A percentile compares a stretch with the other conserved stretches of the same genome.
These are phyloP conservation scores for Polygonum maritimum DNA, from an alignment of 148 eudicot genomes.

Conservation along the genomic window DNA sequence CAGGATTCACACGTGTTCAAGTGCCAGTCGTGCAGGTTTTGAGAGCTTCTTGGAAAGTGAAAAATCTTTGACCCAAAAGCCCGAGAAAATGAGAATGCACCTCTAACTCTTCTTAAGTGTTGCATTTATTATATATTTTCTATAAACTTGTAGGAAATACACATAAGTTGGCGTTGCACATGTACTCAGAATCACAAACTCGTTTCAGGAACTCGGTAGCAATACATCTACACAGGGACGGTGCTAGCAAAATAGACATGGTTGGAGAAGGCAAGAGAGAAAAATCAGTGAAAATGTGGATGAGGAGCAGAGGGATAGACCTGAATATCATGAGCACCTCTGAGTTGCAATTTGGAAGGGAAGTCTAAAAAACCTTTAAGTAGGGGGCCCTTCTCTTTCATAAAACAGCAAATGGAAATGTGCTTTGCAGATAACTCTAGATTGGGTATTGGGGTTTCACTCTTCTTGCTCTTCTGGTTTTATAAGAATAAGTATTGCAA, in stretches of 20 bases:
- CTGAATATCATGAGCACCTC: constrained; percentile 32
- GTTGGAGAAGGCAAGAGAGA: constrained; percentile 2
- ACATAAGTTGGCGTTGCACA: neutral
- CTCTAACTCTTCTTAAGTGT: neutral
- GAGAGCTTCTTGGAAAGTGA: neutral
- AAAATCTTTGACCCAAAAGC: neutral
- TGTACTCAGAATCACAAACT: neutral
- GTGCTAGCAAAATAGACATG: neutral
- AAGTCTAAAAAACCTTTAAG: constrained; percentile 23
- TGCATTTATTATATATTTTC: neutral
- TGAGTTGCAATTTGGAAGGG: constrained; percentile 30
- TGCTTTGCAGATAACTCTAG: constrained; percentile 29
- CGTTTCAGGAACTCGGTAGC: neutral
- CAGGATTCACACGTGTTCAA: neutral
- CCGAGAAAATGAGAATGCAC: neutral
- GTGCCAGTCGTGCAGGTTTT: neutral
- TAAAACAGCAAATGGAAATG: constrained; percentile 25
- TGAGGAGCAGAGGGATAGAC: constrained; percentile 18
- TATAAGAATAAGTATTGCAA: constrained; percentile 15
- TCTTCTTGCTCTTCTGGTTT: constrained; percentile 35
- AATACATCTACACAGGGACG: neutral
- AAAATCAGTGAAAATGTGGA: neutral
- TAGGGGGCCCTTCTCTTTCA: constrained; percentile 32
- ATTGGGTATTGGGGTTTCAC: constrained; percentile 21
- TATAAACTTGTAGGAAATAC: neutral